These are phyloP conservation scores for Gyromitra esculenta DNA, from an alignment of 2,329 filamentous ascomycete genomes.

Conservation along the genomic window DNA sequence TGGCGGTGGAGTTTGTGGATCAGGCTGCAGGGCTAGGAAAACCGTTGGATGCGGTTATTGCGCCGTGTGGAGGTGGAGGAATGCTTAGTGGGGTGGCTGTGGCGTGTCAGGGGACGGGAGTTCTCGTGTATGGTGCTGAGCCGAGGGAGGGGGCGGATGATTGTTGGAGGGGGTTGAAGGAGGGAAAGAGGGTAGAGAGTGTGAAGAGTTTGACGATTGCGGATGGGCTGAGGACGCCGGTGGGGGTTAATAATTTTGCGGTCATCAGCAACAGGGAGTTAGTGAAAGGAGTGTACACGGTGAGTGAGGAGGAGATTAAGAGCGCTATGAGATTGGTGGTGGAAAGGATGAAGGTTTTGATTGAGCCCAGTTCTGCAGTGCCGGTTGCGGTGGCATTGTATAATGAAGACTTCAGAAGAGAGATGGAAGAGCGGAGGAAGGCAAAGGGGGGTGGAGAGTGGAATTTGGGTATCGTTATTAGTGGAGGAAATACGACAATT, in stretches of 20 bases:
- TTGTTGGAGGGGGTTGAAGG: conserved; percentile 73
- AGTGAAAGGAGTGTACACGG: conserved; percentile 75
- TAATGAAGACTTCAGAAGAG: conserved; percentile 80
- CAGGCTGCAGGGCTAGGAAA: conserved; percentile 70
- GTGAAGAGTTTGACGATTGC: conserved; percentile 85
- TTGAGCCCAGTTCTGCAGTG: conserved; percentile 90
- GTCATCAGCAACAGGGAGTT: conserved; percentile 78
- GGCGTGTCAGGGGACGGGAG: conserved; percentile 75
- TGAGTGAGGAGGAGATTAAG: conserved; percentile 83
- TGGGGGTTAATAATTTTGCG: conserved; percentile 78
- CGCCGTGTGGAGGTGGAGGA: conserved; percentile 87
- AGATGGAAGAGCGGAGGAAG: conserved; percentile 68
- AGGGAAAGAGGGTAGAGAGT: conserved; percentile 70
- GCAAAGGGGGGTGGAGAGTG: conserved; percentile 70
- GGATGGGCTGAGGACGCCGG: conserved; percentile 85
- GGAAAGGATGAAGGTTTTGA: conserved; percentile 88
- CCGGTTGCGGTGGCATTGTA: conserved; percentile 82
- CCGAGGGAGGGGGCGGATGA: conserved; percentile 84
- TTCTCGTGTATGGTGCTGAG: conserved; percentile 85
- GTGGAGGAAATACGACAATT: conserved; percentile 58
- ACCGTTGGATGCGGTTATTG: conserved; percentile 75
- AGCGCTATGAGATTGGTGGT: conserved; percentile 78
- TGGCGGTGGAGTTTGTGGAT: conserved; percentile 80
- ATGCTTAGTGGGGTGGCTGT: conserved; percentile 86
- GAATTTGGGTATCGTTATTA: conserved; percentile 61